These are phyloP conservation scores for Russula brevipes DNA, from an alignment of 768 basidiomycete genomes.

Conservation along the genomic window DNA sequence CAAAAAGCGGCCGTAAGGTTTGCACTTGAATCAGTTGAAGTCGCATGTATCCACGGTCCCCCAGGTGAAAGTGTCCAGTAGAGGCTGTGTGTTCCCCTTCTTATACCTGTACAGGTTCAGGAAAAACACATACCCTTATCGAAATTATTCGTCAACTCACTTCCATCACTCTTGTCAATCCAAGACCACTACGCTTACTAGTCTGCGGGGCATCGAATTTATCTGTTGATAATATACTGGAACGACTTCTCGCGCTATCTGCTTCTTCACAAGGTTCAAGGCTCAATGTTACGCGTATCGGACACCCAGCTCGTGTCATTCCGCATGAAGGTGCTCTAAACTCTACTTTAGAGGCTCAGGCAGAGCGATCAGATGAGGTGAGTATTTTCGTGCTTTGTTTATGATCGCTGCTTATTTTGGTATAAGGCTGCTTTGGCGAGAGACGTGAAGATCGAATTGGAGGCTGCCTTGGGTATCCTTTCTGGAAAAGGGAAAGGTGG, in stretches of 20 bases:
- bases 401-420: background rate
- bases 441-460: constrained; percentile 86
- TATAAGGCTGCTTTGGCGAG: constrained; percentile 69
- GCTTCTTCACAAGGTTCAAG: constrained; percentile 43
- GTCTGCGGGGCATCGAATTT: constrained; percentile 94
- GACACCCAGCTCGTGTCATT: constrained; percentile 93
- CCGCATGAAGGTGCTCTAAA: constrained; percentile 59
- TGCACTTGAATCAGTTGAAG: constrained; percentile 71
- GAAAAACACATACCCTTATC: constrained; percentile 93
- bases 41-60: constrained; percentile 96
- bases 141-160: constrained; percentile 88
- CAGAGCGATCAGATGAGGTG: constrained; percentile 67
- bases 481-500: constrained; percentile 70
- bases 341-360: constrained; percentile 67
- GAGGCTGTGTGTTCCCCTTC: background rate
- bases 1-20: constrained; percentile 83
- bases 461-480: constrained; percentile 57
- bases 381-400: background rate
- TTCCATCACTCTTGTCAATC: constrained; percentile 40
- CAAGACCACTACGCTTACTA: constrained; percentile 58
- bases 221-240: constrained; percentile 92
- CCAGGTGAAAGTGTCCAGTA: constrained; percentile 52
- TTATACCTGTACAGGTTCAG: constrained; percentile 52
- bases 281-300: constrained; percentile 77
- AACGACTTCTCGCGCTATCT: constrained; percentile 69